phyloP scores from a whole-genome alignment of 1,284 basidiomycete species.

The Laetiporus sulphureus region DNA sequence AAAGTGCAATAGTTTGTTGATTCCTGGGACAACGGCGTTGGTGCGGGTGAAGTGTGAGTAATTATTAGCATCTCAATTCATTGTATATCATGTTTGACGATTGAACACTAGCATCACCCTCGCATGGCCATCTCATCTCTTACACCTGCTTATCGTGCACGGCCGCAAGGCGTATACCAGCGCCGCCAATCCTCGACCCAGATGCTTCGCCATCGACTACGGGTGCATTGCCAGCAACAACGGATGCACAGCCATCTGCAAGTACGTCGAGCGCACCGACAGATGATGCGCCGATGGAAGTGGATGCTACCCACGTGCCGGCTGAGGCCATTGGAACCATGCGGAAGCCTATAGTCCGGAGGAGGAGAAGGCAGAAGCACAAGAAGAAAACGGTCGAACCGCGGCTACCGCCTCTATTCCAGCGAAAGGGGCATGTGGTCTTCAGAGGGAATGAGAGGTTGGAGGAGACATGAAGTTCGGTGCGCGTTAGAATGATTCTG shows the following conservation, averaged over 20 bases:
- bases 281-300: constrained; percentile 4
- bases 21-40: constrained; percentile 59
- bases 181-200: constrained; percentile 36
- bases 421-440: constrained; percentile 55
- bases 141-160: constrained; percentile 54
- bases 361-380: background rate
- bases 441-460: constrained; percentile 50
- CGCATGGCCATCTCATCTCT: constrained; percentile 45
- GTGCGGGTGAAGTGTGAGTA: constrained; percentile 59
- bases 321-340: background rate
- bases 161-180: constrained; percentile 51
- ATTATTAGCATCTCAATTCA: background rate
- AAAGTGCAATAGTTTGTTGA: constrained; percentile 53
- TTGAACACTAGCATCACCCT: constrained; percentile 34
- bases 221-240: no score
- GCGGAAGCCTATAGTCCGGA: no score
- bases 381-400: constrained; percentile 15
- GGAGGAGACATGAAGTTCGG: background rate
- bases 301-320: background rate
- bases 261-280: no score
- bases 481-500: no score
- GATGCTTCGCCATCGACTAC: constrained; percentile 7
- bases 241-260: constrained; percentile 1
- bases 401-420: constrained; percentile 47
- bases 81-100: background rate